These are phyloP conservation scores for Rugonectria rugulosa DNA, from an alignment of 2,329 filamentous ascomycete genomes.

Conservation along the genomic window DNA sequence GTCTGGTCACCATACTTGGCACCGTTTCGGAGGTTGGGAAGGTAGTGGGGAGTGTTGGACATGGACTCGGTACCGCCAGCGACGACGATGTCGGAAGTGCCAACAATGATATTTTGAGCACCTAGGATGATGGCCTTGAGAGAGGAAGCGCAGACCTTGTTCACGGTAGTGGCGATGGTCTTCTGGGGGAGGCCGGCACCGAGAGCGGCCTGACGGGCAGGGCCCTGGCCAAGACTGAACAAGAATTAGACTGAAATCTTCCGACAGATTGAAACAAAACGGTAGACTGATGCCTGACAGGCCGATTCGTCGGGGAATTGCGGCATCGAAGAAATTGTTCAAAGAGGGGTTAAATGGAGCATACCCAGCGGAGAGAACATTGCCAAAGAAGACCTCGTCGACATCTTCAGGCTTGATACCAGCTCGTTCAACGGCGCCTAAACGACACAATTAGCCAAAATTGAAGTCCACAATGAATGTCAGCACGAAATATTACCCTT, in stretches of 20 bases:
- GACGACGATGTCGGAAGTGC: conserved; percentile 90
- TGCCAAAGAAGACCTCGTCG: conserved; percentile 97
- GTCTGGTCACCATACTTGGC: conserved; percentile 93
- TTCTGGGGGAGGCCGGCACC: conserved; percentile 83
- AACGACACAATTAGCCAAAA: conserved; percentile 6
- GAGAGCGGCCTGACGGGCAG: conserved; percentile 92
- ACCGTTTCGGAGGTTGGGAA: conserved; percentile 83
- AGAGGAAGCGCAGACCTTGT: conserved; percentile 98
- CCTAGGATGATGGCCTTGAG: conserved; percentile 95
- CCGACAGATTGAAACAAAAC: too few species aligned
- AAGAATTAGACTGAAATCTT: conserved; percentile 28
- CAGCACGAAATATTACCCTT: conserved; percentile 69
- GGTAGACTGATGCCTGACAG: background rate
- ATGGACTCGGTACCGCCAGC: conserved; percentile 97
- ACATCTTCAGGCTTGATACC: conserved; percentile 90
- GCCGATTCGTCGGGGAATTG: background rate
- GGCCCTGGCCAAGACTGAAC: conserved; percentile 88
- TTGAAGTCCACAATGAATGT: background rate
- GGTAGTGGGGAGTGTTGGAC: conserved; percentile 97
- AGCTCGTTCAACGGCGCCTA: conserved; percentile 82
- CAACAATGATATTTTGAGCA: conserved; percentile 96
- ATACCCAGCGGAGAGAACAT: conserved; percentile 96
- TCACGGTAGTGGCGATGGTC: conserved; percentile 89
- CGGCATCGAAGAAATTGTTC: conserved; percentile 4
- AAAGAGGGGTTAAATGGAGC: conserved; percentile 34